phyloP scores from a whole-genome alignment of 768 basidiomycete genomes.

The Suillus subaureus region DNA sequence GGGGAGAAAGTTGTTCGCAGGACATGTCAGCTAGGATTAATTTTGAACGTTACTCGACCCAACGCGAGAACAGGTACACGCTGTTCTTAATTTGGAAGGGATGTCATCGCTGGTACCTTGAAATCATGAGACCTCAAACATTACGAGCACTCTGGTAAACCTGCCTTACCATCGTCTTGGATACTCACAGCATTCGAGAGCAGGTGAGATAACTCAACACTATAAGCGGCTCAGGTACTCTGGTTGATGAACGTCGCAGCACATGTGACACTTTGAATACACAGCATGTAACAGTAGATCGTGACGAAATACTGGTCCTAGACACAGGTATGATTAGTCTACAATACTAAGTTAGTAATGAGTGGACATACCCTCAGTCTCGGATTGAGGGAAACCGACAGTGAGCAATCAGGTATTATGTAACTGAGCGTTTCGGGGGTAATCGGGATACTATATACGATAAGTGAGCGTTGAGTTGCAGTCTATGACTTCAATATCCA shows the following conservation, averaged over 20 bases:
- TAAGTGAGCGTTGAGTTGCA: too few relatives aligned
- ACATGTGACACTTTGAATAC: neutral
- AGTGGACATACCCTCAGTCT: too few relatives aligned
- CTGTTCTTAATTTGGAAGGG: neutral
- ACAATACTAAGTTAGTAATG: too few relatives aligned
- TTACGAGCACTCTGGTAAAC: neutral
- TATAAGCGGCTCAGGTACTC: neutral
- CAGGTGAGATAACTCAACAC: neutral
- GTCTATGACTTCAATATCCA: too few relatives aligned
- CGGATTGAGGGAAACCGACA: too few relatives aligned
- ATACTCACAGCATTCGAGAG: constrained; percentile 1
- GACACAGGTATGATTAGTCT: too few relatives aligned
- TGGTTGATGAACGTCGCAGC: neutral
- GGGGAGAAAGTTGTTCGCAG: neutral
- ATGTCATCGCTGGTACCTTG: neutral
- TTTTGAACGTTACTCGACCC: neutral
- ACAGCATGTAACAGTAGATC: neutral
- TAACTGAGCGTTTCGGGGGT: too few relatives aligned
- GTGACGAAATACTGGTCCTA: too few relatives aligned
- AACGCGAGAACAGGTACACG: neutral
- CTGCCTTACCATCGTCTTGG: neutral
- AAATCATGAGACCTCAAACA: neutral
- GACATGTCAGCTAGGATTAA: neutral
- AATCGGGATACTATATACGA: too few relatives aligned
- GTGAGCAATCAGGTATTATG: too few relatives aligned